phyloP scores from a whole-genome alignment of 768 basidiomycete species.

The Sporobolomyces phaffii region DNA sequence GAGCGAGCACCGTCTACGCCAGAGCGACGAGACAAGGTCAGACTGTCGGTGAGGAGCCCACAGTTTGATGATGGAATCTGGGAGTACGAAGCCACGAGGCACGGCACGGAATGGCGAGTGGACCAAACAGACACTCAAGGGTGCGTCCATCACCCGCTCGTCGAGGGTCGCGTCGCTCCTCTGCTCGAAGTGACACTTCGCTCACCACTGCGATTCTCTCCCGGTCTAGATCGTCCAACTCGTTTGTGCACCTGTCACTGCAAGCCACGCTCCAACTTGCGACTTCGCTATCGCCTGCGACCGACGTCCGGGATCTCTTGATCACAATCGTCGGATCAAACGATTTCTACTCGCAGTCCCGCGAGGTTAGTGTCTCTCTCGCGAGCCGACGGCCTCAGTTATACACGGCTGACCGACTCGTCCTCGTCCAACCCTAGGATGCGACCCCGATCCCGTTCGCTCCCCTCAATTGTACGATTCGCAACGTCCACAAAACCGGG shows the following conservation, averaged over 20 bases:
- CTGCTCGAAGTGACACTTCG: too few relatives aligned
- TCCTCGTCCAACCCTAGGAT: conserved; percentile 53
- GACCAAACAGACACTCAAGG: neutral
- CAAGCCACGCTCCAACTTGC: conserved; percentile 46
- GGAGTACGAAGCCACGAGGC: conserved; percentile 31
- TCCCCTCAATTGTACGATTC: conserved; percentile 61
- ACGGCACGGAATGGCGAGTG: conserved; percentile 15
- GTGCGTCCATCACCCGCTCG: conserved; percentile 6
- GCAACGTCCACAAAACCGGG: conserved; percentile 93
- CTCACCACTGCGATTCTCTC: neutral
- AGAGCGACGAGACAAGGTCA: too few relatives aligned
- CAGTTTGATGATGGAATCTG: conserved; percentile 68
- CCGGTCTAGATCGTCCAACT: conserved; percentile 58
- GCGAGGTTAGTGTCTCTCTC: conserved; percentile 54
- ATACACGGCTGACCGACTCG: neutral
- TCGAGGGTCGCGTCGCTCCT: neutral
- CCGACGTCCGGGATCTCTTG: conserved; percentile 55
- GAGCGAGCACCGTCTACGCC: too few relatives aligned
- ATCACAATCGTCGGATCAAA: conserved; percentile 86
- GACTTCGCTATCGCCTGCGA: conserved; percentile 46
- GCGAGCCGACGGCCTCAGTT: neutral
- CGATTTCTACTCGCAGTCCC: conserved; percentile 93
- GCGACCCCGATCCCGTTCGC: conserved; percentile 66
- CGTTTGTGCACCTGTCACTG: conserved; percentile 87
- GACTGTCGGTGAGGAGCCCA: conserved; percentile 73